Base-by-base conservation (phyloP, 306 rosid genomes). In the Castanea crenata region DNA sequence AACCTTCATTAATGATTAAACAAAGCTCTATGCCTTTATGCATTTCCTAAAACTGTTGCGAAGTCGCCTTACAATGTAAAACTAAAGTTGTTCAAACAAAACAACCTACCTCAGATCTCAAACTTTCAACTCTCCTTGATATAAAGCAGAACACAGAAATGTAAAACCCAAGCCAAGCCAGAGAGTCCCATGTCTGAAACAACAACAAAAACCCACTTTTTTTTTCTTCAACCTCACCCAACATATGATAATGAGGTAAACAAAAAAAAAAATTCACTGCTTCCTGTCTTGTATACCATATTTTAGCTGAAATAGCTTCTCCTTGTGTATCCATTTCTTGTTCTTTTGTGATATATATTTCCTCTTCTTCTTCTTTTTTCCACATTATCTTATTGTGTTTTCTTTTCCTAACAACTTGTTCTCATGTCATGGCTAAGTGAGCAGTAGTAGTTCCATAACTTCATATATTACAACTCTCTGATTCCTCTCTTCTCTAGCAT, bases 91-190 rank as follows among this genome's bases (percentile, higher is more conserved):
- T 41, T 41, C 46, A 41, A 41, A 41, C 46, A 41, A 41, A 41
- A 27, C 76, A 41, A 29, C 25, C 29, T 23, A 35, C 76, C 81
- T 78, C 86, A 81, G 86, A 86, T 80, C 88, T 76, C 55, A 63
- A 71, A 34, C 76, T 32, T 18, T 62, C 80, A 86, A 80, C 83
- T 41, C 46, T 41, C 46, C 46, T 2, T 41, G 46, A 41, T 8
- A 41, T 49, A 41, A 64, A 76, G 81, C 83, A 76, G 32, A 67
- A 80, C 46, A 75, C 81, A 27, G 65, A 38, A 35, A 75, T n/a
- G 68, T 1, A 80, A 58, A 69, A 51, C 52, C 81, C 83, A 41
- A 7, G 49, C 49, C 49, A 41, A 32, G 35, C 35, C 5, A 55
- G 75, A 80, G 61, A 35, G 34, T 57, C 69, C 77, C 79, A 34